Evolutionary conservation across 1,284 basidiomycete species (phyloP).

Genomic region (Ceratobasidium sp.): DNA sequence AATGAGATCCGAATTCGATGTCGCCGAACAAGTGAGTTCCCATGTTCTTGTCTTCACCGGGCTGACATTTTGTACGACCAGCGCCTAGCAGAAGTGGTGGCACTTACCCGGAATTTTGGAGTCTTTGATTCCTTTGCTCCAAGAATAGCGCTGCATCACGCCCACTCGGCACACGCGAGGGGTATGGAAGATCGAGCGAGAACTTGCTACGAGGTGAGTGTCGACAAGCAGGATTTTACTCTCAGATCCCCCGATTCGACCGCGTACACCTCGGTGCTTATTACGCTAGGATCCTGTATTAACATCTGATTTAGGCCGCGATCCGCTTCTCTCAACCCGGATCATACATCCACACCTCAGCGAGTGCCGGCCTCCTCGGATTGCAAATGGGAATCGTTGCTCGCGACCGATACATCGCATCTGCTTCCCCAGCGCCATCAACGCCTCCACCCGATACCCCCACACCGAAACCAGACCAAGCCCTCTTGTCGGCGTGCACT

Average conservation of each 20-base stretch:
- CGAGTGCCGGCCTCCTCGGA: conserved; percentile 11
- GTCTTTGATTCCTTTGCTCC: conserved; percentile 65
- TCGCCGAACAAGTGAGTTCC: conserved; percentile 57
- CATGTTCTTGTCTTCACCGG: neutral
- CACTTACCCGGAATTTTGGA: conserved; percentile 63
- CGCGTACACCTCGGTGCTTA: conserved; percentile 53
- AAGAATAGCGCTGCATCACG: conserved; percentile 66
- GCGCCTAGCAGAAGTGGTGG: conserved; percentile 62
- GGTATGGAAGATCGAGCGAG: conserved; percentile 57
- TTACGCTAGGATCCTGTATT: conserved; percentile 60
- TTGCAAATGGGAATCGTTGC: conserved; percentile 42
- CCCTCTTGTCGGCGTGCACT: conserved; percentile 37
- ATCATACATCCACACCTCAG: conserved; percentile 26
- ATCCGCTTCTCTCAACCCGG: conserved; percentile 1
- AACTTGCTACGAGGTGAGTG: conserved; percentile 57
- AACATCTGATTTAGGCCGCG: conserved; percentile 57
- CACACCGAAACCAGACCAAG: neutral
- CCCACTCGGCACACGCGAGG: conserved; percentile 70
- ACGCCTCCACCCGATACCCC: neutral
- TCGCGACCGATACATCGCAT: conserved; percentile 39
- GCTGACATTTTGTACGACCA: conserved; percentile 43
- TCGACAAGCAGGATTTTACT: conserved; percentile 47
- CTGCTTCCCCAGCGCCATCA: conserved; percentile 38
- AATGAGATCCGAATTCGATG: conserved; percentile 59
- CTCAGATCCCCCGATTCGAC: neutral